Conservation (phyloP, 495 filamentous ascomycete species). For the Chaetomium cochliodes region DNA sequence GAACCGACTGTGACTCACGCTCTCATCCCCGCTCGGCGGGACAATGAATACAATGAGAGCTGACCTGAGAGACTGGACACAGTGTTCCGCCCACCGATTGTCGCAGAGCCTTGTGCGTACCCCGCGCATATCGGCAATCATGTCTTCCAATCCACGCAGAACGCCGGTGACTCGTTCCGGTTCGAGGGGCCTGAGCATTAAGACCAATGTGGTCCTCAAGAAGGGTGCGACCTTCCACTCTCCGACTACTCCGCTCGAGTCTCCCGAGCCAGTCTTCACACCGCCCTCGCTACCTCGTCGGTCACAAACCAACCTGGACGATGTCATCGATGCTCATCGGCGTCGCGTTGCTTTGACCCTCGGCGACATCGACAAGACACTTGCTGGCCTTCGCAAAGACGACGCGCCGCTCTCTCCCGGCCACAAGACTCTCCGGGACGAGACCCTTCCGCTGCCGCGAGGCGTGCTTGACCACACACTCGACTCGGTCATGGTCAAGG, state of each 20-base stretch:
- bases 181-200: constrained; percentile 46
- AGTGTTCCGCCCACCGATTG: constrained; percentile 25
- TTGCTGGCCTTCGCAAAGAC: constrained; percentile 38
- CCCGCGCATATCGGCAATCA: constrained; percentile 41
- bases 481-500: constrained; percentile 42
- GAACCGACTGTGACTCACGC: constrained; percentile 36
- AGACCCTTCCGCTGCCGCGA: constrained; percentile 51
- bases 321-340: constrained; percentile 56
- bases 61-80: constrained; percentile 29
- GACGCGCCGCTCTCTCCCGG: constrained; percentile 29
- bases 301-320: constrained; percentile 61
- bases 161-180: constrained; percentile 49
- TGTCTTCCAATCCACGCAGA: constrained; percentile 54
- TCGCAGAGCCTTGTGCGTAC: constrained; percentile 33
- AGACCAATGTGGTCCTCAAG: constrained; percentile 55
- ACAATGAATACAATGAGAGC: constrained; percentile 31
- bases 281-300: constrained; percentile 56
- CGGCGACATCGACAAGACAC: constrained; percentile 50
- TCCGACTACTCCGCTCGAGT: constrained; percentile 45
- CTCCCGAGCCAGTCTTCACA: constrained; percentile 47
- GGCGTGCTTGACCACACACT: constrained; percentile 51
- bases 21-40: constrained; percentile 24
- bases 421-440: constrained; percentile 43
- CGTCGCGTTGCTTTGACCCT: constrained; percentile 54
- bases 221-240: constrained; percentile 66